Percentiles rank a stretch among this genome's conserved stretches.
phyloP scores from a whole-genome alignment of 805 yeast species.

The Wickerhamomyces ciferrii region DNA sequence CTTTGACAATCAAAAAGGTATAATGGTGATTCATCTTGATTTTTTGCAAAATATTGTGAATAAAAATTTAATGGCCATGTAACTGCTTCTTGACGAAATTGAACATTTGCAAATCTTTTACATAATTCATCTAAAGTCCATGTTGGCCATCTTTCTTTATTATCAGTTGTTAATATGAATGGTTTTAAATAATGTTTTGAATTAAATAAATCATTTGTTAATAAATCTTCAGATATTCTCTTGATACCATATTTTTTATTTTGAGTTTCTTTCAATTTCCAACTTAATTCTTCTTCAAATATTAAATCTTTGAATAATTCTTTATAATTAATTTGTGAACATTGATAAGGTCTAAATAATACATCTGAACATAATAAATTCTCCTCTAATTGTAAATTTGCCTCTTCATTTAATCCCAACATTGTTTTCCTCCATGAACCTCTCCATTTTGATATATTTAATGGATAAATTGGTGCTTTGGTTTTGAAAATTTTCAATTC shows the following conservation, averaged over 20 bases:
- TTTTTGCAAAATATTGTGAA: conserved; percentile 50
- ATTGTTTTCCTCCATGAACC: conserved; percentile 80
- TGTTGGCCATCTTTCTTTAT: conserved; percentile 49
- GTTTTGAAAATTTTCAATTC: conserved; percentile 9
- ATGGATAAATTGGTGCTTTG: conserved; percentile 18
- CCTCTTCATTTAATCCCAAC: conserved; percentile 35
- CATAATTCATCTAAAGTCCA: conserved; percentile 54
- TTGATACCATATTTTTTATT: conserved; percentile 36
- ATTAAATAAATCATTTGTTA: conserved; percentile 44
- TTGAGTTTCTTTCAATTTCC: conserved; percentile 14
- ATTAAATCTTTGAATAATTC: conserved; percentile 43
- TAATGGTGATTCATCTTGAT: conserved; percentile 78
- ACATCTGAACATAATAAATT: conserved; percentile 65
- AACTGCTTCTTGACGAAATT: conserved; percentile 81
- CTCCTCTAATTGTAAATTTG: conserved; percentile 38
- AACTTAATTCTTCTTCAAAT: conserved; percentile 34
- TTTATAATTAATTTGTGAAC: conserved; percentile 63
- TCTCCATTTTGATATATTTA: conserved; percentile 43
- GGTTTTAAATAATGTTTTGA: conserved; percentile 47
- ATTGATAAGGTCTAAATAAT: conserved; percentile 79
- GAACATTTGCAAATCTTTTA: conserved; percentile 49
- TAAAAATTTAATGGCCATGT: conserved; percentile 69
- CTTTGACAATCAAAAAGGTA: conserved; percentile 82
- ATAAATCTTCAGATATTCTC: conserved; percentile 39
- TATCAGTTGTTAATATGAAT: conserved; percentile 44